Evolutionary conservation across 2,329 filamentous ascomycete genomes (phyloP).

Genomic region (Blastomyces percursus): DNA sequence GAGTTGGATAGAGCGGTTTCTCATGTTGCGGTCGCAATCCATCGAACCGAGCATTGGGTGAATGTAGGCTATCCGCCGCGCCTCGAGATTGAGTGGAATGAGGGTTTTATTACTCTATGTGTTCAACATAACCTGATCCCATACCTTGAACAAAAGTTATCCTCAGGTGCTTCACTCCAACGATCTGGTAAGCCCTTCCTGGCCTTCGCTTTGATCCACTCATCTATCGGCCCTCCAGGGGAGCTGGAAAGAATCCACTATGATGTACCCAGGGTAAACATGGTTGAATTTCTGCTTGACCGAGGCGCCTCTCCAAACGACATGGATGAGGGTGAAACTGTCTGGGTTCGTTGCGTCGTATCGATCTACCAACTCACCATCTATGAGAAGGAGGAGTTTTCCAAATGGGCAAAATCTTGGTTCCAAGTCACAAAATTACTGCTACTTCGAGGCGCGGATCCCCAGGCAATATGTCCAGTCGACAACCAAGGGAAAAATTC

Average conservation of each 20-base stretch:
- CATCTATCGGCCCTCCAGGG: too few relatives aligned
- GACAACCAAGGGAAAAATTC: not conserved
- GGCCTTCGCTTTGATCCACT: not conserved
- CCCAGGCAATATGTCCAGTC: not conserved
- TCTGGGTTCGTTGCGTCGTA: not conserved
- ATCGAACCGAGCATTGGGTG: not conserved
- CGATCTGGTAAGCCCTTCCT: not conserved
- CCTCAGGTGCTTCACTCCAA: not conserved
- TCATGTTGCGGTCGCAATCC: not conserved
- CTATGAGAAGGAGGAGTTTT: not conserved
- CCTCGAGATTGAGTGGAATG: not conserved
- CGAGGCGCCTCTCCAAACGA: not conserved
- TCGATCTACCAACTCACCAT: not conserved
- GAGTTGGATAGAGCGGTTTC: not conserved
- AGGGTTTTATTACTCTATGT: not conserved
- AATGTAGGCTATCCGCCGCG: not conserved
- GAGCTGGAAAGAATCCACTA: not conserved
- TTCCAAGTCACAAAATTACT: conserved; percentile 1
- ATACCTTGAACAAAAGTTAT: not conserved
- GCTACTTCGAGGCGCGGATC: not conserved
- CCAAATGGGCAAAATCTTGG: not conserved
- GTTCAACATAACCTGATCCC: not conserved
- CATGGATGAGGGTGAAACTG: not conserved
- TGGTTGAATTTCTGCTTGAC: not conserved
- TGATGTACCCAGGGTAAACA: not conserved